A percentile compares a stretch with the other conserved stretches of the same genome.
phyloP scores from a whole-genome alignment of 1,284 basidiomycete species.

The Ustilago nuda region DNA sequence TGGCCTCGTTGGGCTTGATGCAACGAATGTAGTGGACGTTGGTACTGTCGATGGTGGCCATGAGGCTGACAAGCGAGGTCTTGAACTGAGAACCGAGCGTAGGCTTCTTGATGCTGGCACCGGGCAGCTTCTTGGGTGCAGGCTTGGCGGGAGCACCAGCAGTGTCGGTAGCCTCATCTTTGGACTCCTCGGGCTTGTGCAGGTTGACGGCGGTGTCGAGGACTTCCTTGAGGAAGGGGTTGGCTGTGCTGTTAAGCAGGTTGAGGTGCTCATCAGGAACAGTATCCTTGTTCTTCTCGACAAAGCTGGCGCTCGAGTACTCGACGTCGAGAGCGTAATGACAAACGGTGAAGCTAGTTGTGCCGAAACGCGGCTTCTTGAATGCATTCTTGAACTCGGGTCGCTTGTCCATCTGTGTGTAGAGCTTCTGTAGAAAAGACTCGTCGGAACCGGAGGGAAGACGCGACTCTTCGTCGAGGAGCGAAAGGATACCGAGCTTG shows the following conservation, averaged over 20 bases:
- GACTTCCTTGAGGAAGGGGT: slow-evolving; percentile 92
- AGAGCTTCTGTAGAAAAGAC: slow-evolving; percentile 93
- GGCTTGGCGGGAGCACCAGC: slow-evolving; percentile 37
- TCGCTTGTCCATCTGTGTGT: slow-evolving; percentile 82
- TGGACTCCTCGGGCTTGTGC: slow-evolving; percentile 50
- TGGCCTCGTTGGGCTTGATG: slow-evolving; percentile 98
- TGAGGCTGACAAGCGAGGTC: slow-evolving; percentile 88
- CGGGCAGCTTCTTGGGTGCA: slow-evolving; percentile 66
- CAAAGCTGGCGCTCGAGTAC: slow-evolving; percentile 96
- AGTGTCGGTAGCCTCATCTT: slow-evolving; percentile 21
- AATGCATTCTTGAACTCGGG: slow-evolving; percentile 88
- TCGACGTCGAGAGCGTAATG: slow-evolving; percentile 99
- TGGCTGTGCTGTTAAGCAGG: slow-evolving; percentile 85
- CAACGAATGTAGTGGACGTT: slow-evolving; percentile 99
- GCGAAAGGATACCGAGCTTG: slow-evolving; percentile 91
- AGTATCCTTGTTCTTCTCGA: slow-evolving; percentile 99
- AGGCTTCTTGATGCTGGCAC: slow-evolving; percentile 84
- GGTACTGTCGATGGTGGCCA: slow-evolving; percentile 96
- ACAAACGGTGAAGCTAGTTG: slow-evolving; percentile 95
- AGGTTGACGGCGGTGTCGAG: slow-evolving; percentile 74
- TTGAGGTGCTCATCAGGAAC: slow-evolving; percentile 97
- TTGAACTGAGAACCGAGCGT: slow-evolving; percentile 99
- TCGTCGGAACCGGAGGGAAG: slow-evolving; percentile 91
- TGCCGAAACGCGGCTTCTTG: slow-evolving; percentile 98
- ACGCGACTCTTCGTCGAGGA: slow-evolving; percentile 98